A percentile compares a stretch with the other conserved stretches of the same genome.
phyloP scores from a whole-genome alignment of 2,329 filamentous ascomycete genomes.

The Xylariaceae sp. region DNA sequence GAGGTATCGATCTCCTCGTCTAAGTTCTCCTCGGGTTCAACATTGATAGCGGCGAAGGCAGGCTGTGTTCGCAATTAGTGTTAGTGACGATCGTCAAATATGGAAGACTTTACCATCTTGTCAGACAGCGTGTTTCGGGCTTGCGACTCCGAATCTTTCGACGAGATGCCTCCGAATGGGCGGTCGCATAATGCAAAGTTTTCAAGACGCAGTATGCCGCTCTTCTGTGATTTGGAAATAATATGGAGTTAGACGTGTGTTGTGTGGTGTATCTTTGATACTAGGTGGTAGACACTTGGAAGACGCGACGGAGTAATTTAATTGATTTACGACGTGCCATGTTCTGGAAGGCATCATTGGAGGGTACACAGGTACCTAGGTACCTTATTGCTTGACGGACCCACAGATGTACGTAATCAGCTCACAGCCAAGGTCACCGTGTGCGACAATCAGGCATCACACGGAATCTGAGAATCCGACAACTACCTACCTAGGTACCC shows the following conservation, averaged over 20 bases:
- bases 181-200: conserved; percentile 14
- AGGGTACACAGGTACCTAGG: no score
- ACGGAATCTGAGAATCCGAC: no score
- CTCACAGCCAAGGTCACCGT: no score
- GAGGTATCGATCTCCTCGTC: conserved; percentile 93
- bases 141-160: not conserved
- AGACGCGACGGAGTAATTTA: no score
- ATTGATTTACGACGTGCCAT: no score
- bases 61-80: conserved; percentile 37
- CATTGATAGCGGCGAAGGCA: conserved; percentile 81
- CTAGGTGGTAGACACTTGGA: no score
- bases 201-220: not conserved
- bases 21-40: conserved; percentile 84
- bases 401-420: no score
- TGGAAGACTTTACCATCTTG: conserved; percentile 14
- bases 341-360: no score
- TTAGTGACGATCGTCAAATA: not conserved
- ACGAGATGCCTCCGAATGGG: not conserved
- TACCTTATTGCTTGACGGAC: no score
- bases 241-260: not conserved
- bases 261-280: not conserved
- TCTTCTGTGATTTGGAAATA: not conserved
- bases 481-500: no score
- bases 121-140: conserved; percentile 3
- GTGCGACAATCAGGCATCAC: no score